phyloP scores from a whole-genome alignment of 2,329 filamentous ascomycete genomes.

The Westerdykella aurantiaca region DNA sequence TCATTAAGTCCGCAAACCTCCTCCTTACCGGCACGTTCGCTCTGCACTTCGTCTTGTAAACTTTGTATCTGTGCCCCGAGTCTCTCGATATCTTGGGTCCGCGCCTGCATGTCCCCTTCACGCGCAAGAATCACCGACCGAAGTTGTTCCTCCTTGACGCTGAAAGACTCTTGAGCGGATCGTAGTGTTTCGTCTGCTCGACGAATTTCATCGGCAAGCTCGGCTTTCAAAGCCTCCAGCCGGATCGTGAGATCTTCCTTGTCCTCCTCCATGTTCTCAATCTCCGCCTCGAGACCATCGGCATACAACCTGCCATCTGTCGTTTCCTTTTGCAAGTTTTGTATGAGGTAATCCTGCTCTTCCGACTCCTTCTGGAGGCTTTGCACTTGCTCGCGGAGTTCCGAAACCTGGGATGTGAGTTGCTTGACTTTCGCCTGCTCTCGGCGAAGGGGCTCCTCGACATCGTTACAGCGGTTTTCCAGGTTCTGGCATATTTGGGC shows the following conservation, averaged over 20 bases:
- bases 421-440: slow-evolving; percentile 37
- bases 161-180: slow-evolving; percentile 16
- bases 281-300: slow-evolving; percentile 37
- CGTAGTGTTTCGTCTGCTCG: slow-evolving; percentile 26
- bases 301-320: slow-evolving; percentile 25
- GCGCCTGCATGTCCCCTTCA: slow-evolving; percentile 13
- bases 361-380: slow-evolving; percentile 13
- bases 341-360: too few species aligned
- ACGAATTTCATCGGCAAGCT: slow-evolving; percentile 35
- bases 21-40: slow-evolving; percentile 8
- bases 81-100: slow-evolving; percentile 6
- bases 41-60: slow-evolving; percentile 6
- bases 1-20: slow-evolving; percentile 22
- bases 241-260: slow-evolving; percentile 33
- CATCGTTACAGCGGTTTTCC: slow-evolving; percentile 50
- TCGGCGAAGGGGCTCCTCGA: slow-evolving; percentile 49
- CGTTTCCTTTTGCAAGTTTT: slow-evolving; percentile 10
- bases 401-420: slow-evolving; percentile 28
- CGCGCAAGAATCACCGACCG: slow-evolving; percentile 16
- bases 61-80: slow-evolving; percentile 5
- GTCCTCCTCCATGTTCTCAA: slow-evolving; percentile 36
- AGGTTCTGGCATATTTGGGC: slow-evolving; percentile 52
- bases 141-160: slow-evolving; percentile 35
- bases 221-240: slow-evolving; percentile 27
- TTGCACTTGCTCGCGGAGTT: slow-evolving; percentile 33